A percentile compares a stretch with the other conserved stretches of the same genome.
Conservation (phyloP, 805 yeast species). For the Candida ponderosae region DNA sequence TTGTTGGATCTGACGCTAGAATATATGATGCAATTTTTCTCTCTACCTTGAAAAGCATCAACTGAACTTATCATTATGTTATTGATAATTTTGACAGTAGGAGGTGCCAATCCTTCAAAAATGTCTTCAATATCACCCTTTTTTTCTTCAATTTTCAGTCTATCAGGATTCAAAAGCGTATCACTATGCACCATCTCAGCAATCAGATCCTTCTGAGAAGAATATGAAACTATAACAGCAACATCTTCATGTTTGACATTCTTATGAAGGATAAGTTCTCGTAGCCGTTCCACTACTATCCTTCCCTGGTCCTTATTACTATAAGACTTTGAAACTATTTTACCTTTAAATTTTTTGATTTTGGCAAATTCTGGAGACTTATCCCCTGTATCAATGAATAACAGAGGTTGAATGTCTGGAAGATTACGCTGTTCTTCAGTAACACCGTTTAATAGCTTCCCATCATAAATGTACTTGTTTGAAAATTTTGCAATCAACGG, state of each 20-base stretch:
- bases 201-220: conserved; percentile 68
- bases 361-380: too few species aligned
- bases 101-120: too few species aligned
- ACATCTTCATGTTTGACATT: conserved; percentile 48
- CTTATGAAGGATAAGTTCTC: too few species aligned
- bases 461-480: conserved; percentile 70
- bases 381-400: conserved; percentile 66
- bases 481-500: conserved; percentile 87
- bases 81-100: conserved; percentile 43
- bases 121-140: too few species aligned
- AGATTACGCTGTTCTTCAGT: too few species aligned
- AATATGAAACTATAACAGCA: conserved; percentile 89
- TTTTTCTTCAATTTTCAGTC: conserved; percentile 39
- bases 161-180: too few species aligned
- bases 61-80: conserved; percentile 83
- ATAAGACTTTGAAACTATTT: conserved; percentile 51
- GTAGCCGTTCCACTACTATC: too few species aligned
- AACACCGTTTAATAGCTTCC: conserved; percentile 71
- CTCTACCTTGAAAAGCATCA: conserved; percentile 98
- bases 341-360: too few species aligned
- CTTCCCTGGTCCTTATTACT: conserved; percentile 51
- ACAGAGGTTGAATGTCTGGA: conserved; percentile 54
- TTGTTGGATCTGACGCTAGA: conserved; percentile 91
- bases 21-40: conserved; percentile 86
- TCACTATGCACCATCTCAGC: conserved; percentile 39